Base-by-base conservation (phyloP, 306 rosid genomes). In the Cicer pinnatifidum region DNA sequence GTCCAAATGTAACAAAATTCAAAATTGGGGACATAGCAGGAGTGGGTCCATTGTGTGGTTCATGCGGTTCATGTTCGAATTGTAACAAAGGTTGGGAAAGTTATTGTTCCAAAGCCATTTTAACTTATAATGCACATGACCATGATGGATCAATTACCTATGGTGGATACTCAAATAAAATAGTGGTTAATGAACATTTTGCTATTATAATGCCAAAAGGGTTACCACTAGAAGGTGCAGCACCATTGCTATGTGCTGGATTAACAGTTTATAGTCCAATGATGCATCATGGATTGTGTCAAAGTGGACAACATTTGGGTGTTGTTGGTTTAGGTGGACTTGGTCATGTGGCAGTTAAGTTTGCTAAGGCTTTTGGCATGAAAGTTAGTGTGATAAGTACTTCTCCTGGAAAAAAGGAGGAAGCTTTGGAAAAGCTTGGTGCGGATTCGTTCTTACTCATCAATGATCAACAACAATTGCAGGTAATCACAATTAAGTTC, bases 271-370 rank as follows among this genome's bases (percentile, higher is more conserved):
- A 61, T 13, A 61, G 67, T 9, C 67, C 67, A 39, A 61, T 61
- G 67, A 37, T 37, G 6, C 67, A 61, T 39, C 45, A 37, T 35
- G 67, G 46, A 37, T 7, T 61, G 45, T 61, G 46, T 37, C 46
- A 61, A 61, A 39, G 20, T 39, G 69, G 69, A 40, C 16, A 5
- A 40, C 69, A 64, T 35, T 64, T 64, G 51, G 69, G 69, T 64
- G 33, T 64, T 6, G 69, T 64, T 7, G 69, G 69, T 1, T 45
- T 64, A 37, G 69, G 69, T 37, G 69, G 69, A 1, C 51, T 64
- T 6, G 87, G 85, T 17, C 85, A 81, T 23, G 67, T 84, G 17
- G 59, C 84, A 0, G 82, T 84, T 6, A 84, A 84, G 68, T 80
- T 84, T 76, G 87, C 87, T 0, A 84, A 81, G 64, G 82, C 83